Base-by-base conservation (phyloP, 768 basidiomycete genomes). In the Gymnopilus dilepis region DNA sequence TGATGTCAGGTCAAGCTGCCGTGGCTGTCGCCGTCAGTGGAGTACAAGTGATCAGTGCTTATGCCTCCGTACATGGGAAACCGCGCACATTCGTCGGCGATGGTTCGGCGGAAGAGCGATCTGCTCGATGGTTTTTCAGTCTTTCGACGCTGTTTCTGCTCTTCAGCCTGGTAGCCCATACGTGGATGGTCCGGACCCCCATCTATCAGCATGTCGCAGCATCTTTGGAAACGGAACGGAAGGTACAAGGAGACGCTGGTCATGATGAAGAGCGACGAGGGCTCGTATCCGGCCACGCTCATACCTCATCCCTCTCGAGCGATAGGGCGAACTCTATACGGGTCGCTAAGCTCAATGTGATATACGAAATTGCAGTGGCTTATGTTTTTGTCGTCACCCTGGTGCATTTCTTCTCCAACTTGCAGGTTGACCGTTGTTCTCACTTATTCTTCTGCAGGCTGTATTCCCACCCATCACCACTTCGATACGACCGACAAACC, bases 381-480 rank as follows among this genome's bases (percentile, higher is more conserved):
- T 92, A 87, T 70, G 88, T 89, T 6, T 95, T 95, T 69, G 70
- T 86, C 30, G 83, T 92, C 26, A 96, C 95, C 13, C 76, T 97
- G 70, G 94, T 94, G 69, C 66, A 88, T 77, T 19, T 43, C 21
- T 58, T 48, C 28, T 31, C 45, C 33, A n/a, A n/a, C 47, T 26
- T 55, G 30, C 37, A 30, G 52, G 28, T 12, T 8, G 11, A 58
- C 3, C 38, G n/a, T 41, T 2, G 15, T 55, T 50, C 60, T 59
- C 19, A 52, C 22, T 38, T 40, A 4, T 54, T 50, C 59, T 34
- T 60, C 26, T 47, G 30, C 45, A 97, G 95, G 84, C 94, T 30
- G 89, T 96, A 48, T 97, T 85, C 76, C 95, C 95, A 4, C 84
- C 95, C 0, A 89, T 95, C 64, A 95, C 95, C 2, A 84, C 88